Evolutionary conservation across 2,329 filamentous ascomycete species (phyloP), one percentile per base, ranked within the genome.

Genomic region (Xylaria sp.): DNA sequence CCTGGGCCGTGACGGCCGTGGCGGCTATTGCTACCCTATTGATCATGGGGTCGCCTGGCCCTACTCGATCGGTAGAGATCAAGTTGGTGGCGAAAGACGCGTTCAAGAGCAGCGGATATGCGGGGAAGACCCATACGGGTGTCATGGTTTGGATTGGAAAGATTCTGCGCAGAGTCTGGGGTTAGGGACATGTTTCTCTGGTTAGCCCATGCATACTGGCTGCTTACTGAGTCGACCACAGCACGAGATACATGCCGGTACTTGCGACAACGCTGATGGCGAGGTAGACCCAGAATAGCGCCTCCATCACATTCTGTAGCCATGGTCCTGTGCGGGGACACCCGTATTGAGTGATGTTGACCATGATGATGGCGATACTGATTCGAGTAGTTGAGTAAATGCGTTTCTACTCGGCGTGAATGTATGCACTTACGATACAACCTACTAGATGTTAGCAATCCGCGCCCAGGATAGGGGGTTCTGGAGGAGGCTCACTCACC

Each of bases 101-200:
- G 25, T 91, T 88, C 9, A 96, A 87, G 3, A 96, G 85, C 25
- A 96, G 83, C 0, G 93, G 92, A 70, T 96, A 96, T 0, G 91
- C 92, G 0, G 92, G 93, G 71, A 96, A 96, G 61, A 95, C 93
- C 92, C 92, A 96, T 20, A 93, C 89, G 0, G 92, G 92, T 0
- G 92, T 96, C 93, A 96, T 96, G 59, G 89, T 89, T 38, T 92
- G 90, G 54, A 96, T 92, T 0, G 93, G 84, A 55, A 85, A 85
- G 29, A 81, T 80, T 78, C 81, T 86, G 61, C 9, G 11, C 27
- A n/a, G 25, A 27, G 51, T 33, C 20, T 11, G 3, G 17, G 29
- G 27, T 50, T 45, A 55, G 38, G 2, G n/a, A 3, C 3, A 47
- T 15, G 11, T 60, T n/a, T 33, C 67, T 60, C 33, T 57, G 15